Conservation (phyloP, 768 basidiomycete species). For the Amanita rimosa region DNA sequence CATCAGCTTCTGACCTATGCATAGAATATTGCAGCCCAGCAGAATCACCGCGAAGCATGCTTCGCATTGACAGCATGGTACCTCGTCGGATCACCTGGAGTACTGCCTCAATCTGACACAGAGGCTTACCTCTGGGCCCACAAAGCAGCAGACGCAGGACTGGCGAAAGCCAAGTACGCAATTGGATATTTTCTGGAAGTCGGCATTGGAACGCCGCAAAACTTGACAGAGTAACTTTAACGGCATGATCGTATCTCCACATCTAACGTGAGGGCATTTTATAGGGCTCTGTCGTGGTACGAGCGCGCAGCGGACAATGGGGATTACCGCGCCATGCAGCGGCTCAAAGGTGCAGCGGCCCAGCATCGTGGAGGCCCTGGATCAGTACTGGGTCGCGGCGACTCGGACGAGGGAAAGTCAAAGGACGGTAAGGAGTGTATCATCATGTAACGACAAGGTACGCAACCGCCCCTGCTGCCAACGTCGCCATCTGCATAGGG, state of each 20-base stretch:
- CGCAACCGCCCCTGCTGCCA: neutral
- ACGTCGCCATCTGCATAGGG: too few relatives aligned
- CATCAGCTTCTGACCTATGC: conserved; percentile 2
- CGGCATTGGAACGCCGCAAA: conserved; percentile 71
- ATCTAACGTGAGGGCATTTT: neutral
- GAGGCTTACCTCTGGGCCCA: conserved; percentile 98
- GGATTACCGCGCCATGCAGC: conserved; percentile 86
- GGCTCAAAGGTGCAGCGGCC: conserved; percentile 53
- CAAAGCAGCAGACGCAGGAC: conserved; percentile 84
- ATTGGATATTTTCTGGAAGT: conserved; percentile 97
- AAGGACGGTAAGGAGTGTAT: conserved; percentile 64
- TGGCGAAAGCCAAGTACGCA: conserved; percentile 95
- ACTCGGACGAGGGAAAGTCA: conserved; percentile 25
- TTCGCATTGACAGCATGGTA: conserved; percentile 99
- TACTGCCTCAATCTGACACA: conserved; percentile 95
- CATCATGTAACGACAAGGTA: conserved; percentile 55
- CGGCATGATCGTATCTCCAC: conserved; percentile 5
- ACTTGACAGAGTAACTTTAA: conserved; percentile 50
- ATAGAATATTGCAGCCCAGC: conserved; percentile 98
- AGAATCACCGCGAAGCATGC: conserved; percentile 93
- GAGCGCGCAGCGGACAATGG: conserved; percentile 85
- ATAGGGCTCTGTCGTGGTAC: conserved; percentile 71
- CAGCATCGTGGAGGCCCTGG: conserved; percentile 51
- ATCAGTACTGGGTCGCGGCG: conserved; percentile 49
- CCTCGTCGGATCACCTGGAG: conserved; percentile 94